Percentiles rank a stretch among this genome's conserved stretches.
Evolutionary conservation across 106 monocot genomes (phyloP).

Genomic region (Phalaenopsis aphrodite): DNA sequence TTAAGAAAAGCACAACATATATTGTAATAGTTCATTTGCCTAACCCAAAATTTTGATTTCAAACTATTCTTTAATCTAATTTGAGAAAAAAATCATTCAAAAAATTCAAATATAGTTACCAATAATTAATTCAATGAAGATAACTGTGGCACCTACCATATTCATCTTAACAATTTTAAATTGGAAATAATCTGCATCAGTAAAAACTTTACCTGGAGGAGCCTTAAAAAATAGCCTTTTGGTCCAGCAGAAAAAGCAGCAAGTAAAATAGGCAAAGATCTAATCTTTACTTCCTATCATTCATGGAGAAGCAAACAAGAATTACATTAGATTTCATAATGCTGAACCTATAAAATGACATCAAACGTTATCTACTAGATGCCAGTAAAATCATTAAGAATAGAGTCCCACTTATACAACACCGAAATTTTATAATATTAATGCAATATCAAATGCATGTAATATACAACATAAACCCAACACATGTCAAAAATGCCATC

Average conservation of each 20-base stretch:
- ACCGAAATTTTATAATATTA: neutral
- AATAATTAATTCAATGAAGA: too few species aligned
- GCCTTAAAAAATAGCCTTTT: conserved; percentile 83
- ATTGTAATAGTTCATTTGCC: too few species aligned
- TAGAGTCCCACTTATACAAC: neutral
- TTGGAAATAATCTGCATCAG: neutral
- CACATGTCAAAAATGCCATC: too few species aligned
- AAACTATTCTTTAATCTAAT: too few species aligned
- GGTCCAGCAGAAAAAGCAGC: conserved; percentile 75
- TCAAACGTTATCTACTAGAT: neutral
- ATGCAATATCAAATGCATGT: too few species aligned
- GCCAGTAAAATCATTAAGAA: neutral
- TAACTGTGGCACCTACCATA: too few species aligned
- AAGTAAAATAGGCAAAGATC: conserved; percentile 53
- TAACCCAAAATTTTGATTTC: too few species aligned
- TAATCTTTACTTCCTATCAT: conserved; percentile 57
- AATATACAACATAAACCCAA: too few species aligned
- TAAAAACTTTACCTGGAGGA: conserved; percentile 54
- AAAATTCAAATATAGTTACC: too few species aligned
- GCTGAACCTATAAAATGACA: neutral
- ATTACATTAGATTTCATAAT: neutral
- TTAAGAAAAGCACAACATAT: too few species aligned
- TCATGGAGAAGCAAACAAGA: neutral
- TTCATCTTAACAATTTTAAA: neutral
- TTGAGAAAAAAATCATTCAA: too few species aligned